phyloP scores from a whole-genome alignment of 306 rosid genomes.

The Vachellia collinsii region DNA sequence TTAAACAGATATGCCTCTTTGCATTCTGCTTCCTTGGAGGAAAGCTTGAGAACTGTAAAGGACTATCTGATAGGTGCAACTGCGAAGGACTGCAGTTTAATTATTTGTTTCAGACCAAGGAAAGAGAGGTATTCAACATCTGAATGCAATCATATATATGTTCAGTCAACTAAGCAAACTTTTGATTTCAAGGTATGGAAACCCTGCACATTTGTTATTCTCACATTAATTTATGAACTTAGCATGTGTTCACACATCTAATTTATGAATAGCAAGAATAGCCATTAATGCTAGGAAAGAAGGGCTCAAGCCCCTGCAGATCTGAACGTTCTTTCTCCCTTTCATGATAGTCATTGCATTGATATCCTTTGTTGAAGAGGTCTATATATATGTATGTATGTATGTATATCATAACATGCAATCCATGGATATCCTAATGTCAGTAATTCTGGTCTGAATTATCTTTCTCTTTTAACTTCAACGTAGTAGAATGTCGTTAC shows the following conservation, averaged over 20 bases:
- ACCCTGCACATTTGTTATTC: constrained; percentile 22
- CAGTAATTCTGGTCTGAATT: constrained; percentile 18
- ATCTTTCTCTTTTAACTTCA: not conserved
- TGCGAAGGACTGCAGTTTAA: constrained; percentile 93
- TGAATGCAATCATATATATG: constrained; percentile 46
- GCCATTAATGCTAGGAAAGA: not conserved
- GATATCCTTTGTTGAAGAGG: not conserved
- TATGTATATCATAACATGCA: not conserved
- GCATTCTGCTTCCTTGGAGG: constrained; percentile 80
- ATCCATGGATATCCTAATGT: constrained; percentile 5
- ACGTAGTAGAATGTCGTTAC: constrained; percentile 2
- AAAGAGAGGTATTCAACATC: constrained; percentile 53
- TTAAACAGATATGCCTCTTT: constrained; percentile 52
- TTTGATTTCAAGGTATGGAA: constrained; percentile 78
- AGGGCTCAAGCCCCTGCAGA: not conserved
- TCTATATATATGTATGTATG: too few species aligned
- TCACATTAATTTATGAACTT: constrained; percentile 25
- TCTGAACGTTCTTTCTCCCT: constrained; percentile 8
- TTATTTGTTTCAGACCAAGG: constrained; percentile 75
- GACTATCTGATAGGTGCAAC: constrained; percentile 83
- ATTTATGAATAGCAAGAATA: not conserved
- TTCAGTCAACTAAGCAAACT: constrained; percentile 67
- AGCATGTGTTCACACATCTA: constrained; percentile 10
- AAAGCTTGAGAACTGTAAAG: constrained; percentile 75
- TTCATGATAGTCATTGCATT: constrained; percentile 7